Base-by-base conservation (phyloP, 164 flowering plant genomes). In the Brasenia schreberi region DNA sequence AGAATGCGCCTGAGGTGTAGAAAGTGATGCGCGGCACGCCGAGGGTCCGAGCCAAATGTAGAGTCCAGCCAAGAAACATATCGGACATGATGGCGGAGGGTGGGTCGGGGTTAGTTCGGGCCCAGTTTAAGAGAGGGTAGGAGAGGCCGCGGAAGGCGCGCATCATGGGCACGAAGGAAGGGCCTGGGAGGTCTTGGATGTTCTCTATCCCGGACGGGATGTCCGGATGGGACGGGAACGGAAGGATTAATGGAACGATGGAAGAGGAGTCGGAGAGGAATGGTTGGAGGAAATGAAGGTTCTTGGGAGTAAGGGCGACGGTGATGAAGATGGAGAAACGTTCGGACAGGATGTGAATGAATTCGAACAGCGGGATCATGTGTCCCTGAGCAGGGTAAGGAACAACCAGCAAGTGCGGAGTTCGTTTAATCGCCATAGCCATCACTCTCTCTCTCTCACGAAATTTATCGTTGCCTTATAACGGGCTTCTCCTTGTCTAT, bases 351-450 rank as follows among this genome's bases (percentile, higher is more conserved):
- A 75, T 85, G 73, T 81, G 84, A 68, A 84, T 70, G 5, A 86
- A 76, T 66, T 87, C 86, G 10, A 90, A 80, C n/a, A 82, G 74
- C 3, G 94, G 77, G 0, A 84, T 77, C 74, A 80, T 79, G 76
- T 90, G 94, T 59, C 97, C 97, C 72, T 85, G 87, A 0, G 94
- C 87, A 18, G 91, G 87, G 77, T 67, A 84, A 0, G 92, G 97
- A 18, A 90, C 77, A 19, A 86, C 79, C 43, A 86, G 73, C n/a
- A 88, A 64, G 73, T 85, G 90, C 7, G 64, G 52, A 1, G 52
- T 44, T 11, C 52, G n/a, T n/a, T n/a, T n/a, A n/a, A n/a, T 44
- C 52, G 52, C 52, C 52, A 44, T 44, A 11, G 52, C 52, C 7
- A 0, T 44, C 52, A 11, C 10, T 44, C 52, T 44, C 52, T 1